Percentiles rank a stretch among this genome's conserved stretches.
Evolutionary conservation across 768 basidiomycete species (phyloP).

Genomic region (Boletus sensibilis): DNA sequence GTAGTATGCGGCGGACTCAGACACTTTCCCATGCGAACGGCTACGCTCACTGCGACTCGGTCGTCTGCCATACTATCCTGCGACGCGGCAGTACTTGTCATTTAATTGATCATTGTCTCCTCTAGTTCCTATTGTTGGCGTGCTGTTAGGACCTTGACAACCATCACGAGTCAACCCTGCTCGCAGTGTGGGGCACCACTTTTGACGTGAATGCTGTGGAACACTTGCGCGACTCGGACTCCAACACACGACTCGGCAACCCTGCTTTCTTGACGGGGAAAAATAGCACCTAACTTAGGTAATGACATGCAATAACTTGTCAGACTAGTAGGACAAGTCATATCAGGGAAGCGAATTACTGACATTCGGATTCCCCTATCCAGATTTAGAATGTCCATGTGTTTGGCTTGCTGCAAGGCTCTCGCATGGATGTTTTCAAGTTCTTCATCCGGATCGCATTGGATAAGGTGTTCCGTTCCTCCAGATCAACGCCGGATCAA

Average conservation of each 20-base stretch:
- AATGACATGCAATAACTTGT: no score
- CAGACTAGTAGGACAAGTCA: constrained; percentile 3
- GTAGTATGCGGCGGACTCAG: background rate
- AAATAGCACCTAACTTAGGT: no score
- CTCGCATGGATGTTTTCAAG: background rate
- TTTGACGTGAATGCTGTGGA: constrained; percentile 5
- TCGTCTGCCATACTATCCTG: background rate
- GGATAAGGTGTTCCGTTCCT: constrained; percentile 1
- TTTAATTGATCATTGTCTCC: background rate
- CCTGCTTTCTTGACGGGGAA: constrained; percentile 14
- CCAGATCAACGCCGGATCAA: constrained; percentile 6
- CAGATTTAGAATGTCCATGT: background rate
- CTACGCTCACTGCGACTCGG: background rate
- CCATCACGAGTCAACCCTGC: background rate
- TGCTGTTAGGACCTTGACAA: background rate
- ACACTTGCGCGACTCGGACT: background rate
- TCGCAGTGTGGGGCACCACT: background rate
- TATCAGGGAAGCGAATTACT: constrained; percentile 5
- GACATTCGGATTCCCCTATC: background rate
- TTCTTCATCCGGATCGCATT: background rate
- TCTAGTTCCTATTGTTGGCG: no score
- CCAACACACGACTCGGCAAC: constrained; percentile 18
- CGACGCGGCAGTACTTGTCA: background rate
- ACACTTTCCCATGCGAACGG: background rate
- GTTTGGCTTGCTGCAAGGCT: background rate